phyloP scores from a whole-genome alignment of 768 basidiomycete species.

The Rhizopogon roseolus region DNA sequence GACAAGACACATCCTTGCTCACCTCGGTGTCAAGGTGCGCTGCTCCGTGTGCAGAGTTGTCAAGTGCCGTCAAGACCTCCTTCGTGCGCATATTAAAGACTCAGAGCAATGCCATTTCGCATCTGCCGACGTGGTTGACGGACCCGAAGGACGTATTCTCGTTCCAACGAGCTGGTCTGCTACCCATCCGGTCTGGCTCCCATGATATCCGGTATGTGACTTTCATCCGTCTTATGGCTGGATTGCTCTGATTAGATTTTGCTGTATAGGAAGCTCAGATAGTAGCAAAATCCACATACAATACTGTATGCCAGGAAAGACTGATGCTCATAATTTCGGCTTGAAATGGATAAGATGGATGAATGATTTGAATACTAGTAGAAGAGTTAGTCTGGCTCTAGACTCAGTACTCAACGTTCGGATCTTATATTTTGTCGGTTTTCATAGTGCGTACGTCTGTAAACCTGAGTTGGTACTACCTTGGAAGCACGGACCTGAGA shows the following conservation, averaged over 20 bases:
- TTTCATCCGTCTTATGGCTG: neutral
- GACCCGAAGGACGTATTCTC: neutral
- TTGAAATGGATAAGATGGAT: neutral
- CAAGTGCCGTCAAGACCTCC: neutral
- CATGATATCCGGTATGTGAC: neutral
- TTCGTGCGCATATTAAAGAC: neutral
- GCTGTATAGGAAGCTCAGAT: neutral
- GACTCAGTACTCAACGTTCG: no score
- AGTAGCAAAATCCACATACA: neutral
- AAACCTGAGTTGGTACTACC: no score
- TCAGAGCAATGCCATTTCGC: neutral
- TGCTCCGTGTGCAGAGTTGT: neutral
- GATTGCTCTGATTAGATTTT: neutral
- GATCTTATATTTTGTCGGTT: no score
- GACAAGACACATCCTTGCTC: constrained; percentile 3
- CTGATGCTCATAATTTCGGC: no score
- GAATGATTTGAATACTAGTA: no score
- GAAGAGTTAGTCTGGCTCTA: no score
- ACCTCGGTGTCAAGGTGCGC: neutral
- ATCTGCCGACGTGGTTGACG: neutral
- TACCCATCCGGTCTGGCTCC: neutral
- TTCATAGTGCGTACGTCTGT: no score
- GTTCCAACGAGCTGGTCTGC: neutral
- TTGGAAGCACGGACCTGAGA: no score
- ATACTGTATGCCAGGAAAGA: no score